Evolutionary conservation across 371 early-diverging fungal genomes (phyloP).

Genomic region (Haplosporangium sp.): DNA sequence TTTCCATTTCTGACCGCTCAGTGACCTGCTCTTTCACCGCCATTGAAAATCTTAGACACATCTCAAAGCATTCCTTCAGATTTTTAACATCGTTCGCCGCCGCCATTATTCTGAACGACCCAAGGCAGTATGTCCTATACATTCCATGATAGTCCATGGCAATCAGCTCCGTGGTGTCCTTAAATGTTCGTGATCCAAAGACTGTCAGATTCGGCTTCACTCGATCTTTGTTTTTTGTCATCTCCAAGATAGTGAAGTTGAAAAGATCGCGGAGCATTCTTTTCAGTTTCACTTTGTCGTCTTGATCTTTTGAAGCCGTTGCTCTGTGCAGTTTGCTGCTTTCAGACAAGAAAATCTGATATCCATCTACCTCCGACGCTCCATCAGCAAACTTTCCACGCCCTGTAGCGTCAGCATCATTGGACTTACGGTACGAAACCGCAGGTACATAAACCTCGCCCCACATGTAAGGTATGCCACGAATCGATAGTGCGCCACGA

Average conservation of each 20-base stretch:
- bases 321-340: constrained; percentile 24
- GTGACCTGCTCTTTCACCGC: constrained; percentile 15
- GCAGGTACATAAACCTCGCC: constrained; percentile 35
- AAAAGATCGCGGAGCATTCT: constrained; percentile 29
- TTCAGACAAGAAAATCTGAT: constrained; percentile 27
- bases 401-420: constrained; percentile 15
- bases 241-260: constrained; percentile 26
- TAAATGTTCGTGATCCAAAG: constrained; percentile 26
- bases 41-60: constrained; percentile 28
- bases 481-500: constrained; percentile 20
- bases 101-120: constrained; percentile 17
- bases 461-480: constrained; percentile 23
- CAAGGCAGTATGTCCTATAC: constrained; percentile 27
- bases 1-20: constrained; percentile 19
- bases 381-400: constrained; percentile 39
- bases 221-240: constrained; percentile 18
- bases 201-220: constrained; percentile 19
- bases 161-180: constrained; percentile 26
- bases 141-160: constrained; percentile 31
- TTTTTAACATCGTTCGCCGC: constrained; percentile 1
- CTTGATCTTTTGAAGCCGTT: constrained; percentile 14
- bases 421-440: constrained; percentile 17
- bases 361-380: constrained; percentile 17
- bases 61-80: constrained; percentile 24
- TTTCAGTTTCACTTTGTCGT: constrained; percentile 26